phyloP scores from a whole-genome alignment of 805 yeast genomes.

The Candida qinlingensis region DNA sequence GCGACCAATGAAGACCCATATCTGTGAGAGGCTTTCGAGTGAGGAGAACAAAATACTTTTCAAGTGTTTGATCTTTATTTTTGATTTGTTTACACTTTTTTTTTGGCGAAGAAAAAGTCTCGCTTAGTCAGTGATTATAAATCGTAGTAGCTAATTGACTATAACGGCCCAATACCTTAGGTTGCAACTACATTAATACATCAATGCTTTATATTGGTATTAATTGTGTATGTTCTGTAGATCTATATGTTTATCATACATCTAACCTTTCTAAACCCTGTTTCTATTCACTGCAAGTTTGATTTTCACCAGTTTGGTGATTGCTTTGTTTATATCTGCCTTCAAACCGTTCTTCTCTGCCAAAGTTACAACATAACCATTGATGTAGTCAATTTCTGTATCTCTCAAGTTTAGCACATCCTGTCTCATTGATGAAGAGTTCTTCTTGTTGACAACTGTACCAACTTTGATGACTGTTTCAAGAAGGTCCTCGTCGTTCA shows the following conservation, averaged over 20 bases:
- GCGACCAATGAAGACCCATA: constrained; percentile 21
- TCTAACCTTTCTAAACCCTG: constrained; percentile 1
- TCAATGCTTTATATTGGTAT: background rate
- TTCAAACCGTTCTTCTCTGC: constrained; percentile 40
- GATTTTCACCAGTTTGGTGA: constrained; percentile 30
- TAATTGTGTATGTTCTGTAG: background rate
- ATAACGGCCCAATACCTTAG: too few species aligned
- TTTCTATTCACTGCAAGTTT: constrained; percentile 23
- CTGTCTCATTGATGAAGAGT: constrained; percentile 47
- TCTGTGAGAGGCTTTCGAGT: background rate
- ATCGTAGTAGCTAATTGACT: too few species aligned
- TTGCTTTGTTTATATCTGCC: constrained; percentile 29
- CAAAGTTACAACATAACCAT: constrained; percentile 65
- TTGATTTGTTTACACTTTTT: constrained; percentile 9
- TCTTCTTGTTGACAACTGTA: constrained; percentile 43
- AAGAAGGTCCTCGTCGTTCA: constrained; percentile 31
- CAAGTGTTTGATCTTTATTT: background rate
- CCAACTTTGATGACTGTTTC: constrained; percentile 36
- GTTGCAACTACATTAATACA: too few species aligned
- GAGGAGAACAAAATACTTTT: background rate
- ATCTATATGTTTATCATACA: too few species aligned
- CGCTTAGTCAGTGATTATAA: background rate
- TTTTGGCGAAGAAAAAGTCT: background rate
- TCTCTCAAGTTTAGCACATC: constrained; percentile 49
- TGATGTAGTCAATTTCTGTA: constrained; percentile 79